Evolutionary conservation across 2,329 filamentous ascomycete genomes (phyloP), one percentile per base, ranked within the genome.

Genomic region (Elsinoe necatrix): DNA sequence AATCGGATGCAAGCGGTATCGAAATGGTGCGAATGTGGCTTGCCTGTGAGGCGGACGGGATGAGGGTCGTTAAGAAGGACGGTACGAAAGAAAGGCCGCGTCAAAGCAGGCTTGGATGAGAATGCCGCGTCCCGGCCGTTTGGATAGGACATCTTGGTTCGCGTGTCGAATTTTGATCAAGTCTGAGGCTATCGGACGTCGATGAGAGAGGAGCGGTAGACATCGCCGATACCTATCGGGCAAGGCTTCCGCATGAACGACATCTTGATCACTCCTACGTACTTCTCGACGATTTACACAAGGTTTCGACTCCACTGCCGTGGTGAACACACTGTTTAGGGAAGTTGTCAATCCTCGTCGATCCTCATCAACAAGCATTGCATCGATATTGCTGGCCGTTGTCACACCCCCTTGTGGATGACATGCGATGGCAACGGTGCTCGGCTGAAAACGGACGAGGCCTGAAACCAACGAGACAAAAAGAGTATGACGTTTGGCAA

Each of bases 141-240:
- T 52, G 48, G 48, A 39, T 37, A 35, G n/a, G 9, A 39, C 48
- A 52, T 52, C 48, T 52, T 52, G 48, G 48, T 37, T 52, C 29
- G 48, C 48, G 41, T 23, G 7, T 25, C 21, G 31, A 52, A 6
- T 11, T 37, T 37, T n/a, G 16, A 25, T 29, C 29, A 25, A 23
- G 34, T 37, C 21, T 52, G 48, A 52, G 48, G 48, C 29, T 52
- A 52, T 52, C 48, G 48, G 31, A 14, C n/a, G 34, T 52, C 48
- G 48, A 52, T 52, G 48, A 3, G 20, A 18, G 14, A 20, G 31
- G 7, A 39, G 29, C 20, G 48, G 4, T 34, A 5, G 14, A 20
- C 29, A 52, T 52, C 48, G 48, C 31, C 48, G 48, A 52, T 52
- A 35, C 48, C 20, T 12, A 52, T 39, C 18, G 6, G 48, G 48